Percentiles rank a stretch among this genome's conserved stretches.
Evolutionary conservation across 179 eudicot genomes (phyloP).

Genomic region (Silene vulgaris): DNA sequence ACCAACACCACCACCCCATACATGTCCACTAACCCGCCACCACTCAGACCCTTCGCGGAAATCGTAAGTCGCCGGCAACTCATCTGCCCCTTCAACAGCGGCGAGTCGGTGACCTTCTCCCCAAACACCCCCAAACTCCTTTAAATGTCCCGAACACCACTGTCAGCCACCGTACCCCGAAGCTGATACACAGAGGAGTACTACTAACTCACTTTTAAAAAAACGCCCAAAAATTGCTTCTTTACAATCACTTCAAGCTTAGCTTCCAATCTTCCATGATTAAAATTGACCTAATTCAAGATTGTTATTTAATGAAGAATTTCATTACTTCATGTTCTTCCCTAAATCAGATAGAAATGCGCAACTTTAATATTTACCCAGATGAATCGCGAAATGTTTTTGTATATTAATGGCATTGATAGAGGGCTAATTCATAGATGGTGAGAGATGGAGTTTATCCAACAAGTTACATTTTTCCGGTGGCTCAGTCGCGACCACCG

Average conservation of each 20-base stretch:
- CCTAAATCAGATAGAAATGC: slow-evolving; percentile 32
- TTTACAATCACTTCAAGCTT: slow-evolving; percentile 43
- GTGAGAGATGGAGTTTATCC: slow-evolving; percentile 38
- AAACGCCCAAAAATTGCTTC: slow-evolving; percentile 34
- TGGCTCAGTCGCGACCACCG: too few relatives aligned
- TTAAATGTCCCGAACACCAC: too few relatives aligned
- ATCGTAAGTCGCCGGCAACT: too few relatives aligned
- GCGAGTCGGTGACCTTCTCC: too few relatives aligned
- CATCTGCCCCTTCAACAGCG: too few relatives aligned
- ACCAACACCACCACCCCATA: too few relatives aligned
- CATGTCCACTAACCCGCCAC: too few relatives aligned
- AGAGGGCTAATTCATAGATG: slow-evolving; percentile 53
- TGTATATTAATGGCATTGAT: slow-evolving; percentile 54
- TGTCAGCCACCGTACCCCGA: not conserved
- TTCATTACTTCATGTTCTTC: slow-evolving; percentile 49
- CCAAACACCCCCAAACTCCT: too few relatives aligned
- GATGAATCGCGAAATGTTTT: slow-evolving; percentile 48
- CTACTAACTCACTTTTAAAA: slow-evolving; percentile 27
- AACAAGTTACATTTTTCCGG: slow-evolving; percentile 47
- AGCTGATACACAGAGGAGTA: slow-evolving; percentile 23
- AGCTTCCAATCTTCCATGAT: slow-evolving; percentile 26
- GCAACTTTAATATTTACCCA: slow-evolving; percentile 39
- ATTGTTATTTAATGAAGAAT: slow-evolving; percentile 50
- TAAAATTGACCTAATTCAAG: slow-evolving; percentile 39
- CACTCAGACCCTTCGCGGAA: too few relatives aligned